A percentile compares a stretch with the other conserved stretches of the same genome.
These are phyloP conservation scores for Venturia aucupariae DNA, from an alignment of 2,329 filamentous ascomycete species.

Conservation along the genomic window DNA sequence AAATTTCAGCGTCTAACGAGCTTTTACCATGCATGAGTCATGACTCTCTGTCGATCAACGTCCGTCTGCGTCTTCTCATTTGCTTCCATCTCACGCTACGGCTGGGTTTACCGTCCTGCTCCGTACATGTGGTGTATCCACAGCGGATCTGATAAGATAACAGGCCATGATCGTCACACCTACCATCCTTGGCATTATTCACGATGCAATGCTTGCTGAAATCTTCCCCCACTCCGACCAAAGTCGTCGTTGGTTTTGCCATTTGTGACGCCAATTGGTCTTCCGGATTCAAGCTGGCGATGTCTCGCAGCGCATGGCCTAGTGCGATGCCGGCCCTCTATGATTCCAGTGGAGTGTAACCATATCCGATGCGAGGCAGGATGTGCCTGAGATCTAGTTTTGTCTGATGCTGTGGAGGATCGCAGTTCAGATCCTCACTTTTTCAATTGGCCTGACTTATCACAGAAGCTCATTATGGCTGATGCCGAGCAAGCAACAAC, in stretches of 20 bases:
- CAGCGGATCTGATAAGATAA: slow-evolving; percentile 1
- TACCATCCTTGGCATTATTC: background rate
- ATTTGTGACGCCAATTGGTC: background rate
- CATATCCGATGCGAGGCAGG: background rate
- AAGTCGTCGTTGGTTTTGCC: background rate
- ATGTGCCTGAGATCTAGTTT: background rate
- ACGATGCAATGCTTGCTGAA: background rate
- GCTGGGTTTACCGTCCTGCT: background rate
- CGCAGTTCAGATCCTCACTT: background rate
- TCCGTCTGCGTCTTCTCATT: background rate
- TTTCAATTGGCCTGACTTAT: background rate
- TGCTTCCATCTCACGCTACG: background rate
- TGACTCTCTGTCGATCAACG: background rate
- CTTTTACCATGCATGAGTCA: too few species aligned
- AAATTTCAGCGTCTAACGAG: background rate
- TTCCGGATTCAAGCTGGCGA: background rate
- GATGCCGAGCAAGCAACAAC: background rate
- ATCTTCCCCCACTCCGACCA: background rate
- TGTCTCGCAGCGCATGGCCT: background rate
- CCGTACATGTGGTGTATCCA: background rate
- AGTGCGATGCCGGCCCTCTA: background rate
- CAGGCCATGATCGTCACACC: background rate
- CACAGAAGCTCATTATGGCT: background rate
- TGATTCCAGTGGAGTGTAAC: background rate
- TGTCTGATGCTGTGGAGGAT: background rate